Evolutionary conservation across 371 early-diverging fungal genomes (phyloP).

Genomic region (Synchytrium microbalum): DNA sequence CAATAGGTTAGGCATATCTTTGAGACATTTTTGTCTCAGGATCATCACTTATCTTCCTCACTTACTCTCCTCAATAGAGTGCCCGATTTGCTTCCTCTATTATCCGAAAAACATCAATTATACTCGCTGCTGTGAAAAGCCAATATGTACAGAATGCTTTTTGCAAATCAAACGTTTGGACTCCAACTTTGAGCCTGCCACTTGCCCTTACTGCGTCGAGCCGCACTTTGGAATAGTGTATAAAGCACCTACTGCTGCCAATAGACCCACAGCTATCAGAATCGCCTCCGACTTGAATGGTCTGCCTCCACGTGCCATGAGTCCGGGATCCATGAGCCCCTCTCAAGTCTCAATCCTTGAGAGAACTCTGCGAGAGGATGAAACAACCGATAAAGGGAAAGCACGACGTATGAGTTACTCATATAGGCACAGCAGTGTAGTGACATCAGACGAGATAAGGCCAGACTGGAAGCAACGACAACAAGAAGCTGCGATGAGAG

Average conservation of each 20-base stretch:
- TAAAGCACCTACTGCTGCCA: conserved; percentile 23
- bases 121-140: conserved; percentile 89
- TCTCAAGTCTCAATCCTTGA: too few species aligned
- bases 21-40: background rate
- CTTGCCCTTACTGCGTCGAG: conserved; percentile 84
- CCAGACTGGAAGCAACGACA: conserved; percentile 55
- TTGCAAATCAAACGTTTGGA: conserved; percentile 74
- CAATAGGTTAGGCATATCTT: background rate
- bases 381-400: background rate
- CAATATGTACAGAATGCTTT: conserved; percentile 93
- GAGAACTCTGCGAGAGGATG: background rate
- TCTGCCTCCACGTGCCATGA: too few species aligned
- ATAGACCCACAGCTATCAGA: conserved; percentile 5
- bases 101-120: conserved; percentile 88
- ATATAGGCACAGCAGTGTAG: conserved; percentile 50
- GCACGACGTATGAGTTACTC: conserved; percentile 45
- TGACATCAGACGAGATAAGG: conserved; percentile 77
- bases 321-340: too few species aligned
- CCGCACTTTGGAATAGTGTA: conserved; percentile 80
- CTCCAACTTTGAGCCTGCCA: conserved; percentile 45
- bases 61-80: conserved; percentile 55
- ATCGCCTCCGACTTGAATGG: conserved; percentile 12
- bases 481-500: conserved; percentile 15
- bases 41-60: conserved; percentile 4
- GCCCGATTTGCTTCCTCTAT: conserved; percentile 91